Conservation (phyloP, 1,139 yeast genomes). For the Scheffersomyces segobiensis region DNA sequence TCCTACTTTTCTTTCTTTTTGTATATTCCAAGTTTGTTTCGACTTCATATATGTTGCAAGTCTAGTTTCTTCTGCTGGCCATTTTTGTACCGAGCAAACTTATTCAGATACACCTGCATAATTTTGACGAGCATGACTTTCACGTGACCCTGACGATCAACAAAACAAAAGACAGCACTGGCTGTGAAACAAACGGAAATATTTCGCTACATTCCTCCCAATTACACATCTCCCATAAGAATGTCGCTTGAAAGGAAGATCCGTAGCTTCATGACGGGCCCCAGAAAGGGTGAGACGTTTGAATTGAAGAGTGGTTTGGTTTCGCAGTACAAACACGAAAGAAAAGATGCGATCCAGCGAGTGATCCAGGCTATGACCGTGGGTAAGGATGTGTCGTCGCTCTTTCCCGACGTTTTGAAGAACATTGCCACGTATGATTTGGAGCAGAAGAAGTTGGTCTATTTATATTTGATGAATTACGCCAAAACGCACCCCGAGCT, state of each 20-base stretch:
- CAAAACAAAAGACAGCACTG: neutral
- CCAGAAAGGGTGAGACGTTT: conserved; percentile 72
- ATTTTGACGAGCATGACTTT: too few relatives aligned
- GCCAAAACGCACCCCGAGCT: conserved; percentile 96
- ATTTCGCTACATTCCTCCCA: neutral
- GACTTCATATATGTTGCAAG: too few relatives aligned
- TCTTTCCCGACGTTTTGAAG: conserved; percentile 94
- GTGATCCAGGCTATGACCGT: conserved; percentile 98
- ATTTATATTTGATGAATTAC: conserved; percentile 92
- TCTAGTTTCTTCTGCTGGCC: too few relatives aligned
- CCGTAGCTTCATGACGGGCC: conserved; percentile 46
- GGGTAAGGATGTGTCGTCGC: conserved; percentile 94
- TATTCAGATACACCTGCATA: too few relatives aligned
- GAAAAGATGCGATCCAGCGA: conserved; percentile 95
- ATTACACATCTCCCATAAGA: conserved; percentile 1
- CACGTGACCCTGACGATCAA: neutral
- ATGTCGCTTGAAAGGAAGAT: conserved; percentile 49
- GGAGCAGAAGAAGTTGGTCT: conserved; percentile 95
- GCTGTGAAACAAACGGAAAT: neutral
- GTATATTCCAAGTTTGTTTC: too few relatives aligned
- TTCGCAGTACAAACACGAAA: conserved; percentile 89
- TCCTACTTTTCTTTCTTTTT: too few relatives aligned
- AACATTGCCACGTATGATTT: conserved; percentile 96
- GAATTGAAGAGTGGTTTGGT: conserved; percentile 90
- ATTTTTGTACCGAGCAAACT: too few relatives aligned